Conservation (phyloP, 805 yeast species). For the Helenozyma rhizophorensis region DNA sequence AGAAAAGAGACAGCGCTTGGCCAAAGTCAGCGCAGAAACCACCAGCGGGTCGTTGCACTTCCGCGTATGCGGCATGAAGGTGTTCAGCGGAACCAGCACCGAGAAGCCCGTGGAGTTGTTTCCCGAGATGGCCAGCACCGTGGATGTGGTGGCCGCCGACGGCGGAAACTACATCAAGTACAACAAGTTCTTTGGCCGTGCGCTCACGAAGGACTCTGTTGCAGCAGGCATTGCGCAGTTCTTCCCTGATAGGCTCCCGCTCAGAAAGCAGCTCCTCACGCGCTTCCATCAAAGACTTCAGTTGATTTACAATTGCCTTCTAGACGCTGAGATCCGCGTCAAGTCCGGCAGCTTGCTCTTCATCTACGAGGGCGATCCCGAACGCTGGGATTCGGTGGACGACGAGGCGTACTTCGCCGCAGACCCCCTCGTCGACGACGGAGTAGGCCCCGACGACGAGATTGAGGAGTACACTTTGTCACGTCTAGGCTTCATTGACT, state of each 20-base stretch:
- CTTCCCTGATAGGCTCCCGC: conserved; percentile 34
- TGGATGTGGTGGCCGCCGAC: conserved; percentile 11
- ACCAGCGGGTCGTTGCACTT: conserved; percentile 77
- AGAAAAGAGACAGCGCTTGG: conserved; percentile 62
- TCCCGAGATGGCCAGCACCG: conserved; percentile 16
- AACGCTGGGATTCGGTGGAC: conserved; percentile 41
- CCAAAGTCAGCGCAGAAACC: conserved; percentile 60
- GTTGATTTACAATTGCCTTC: conserved; percentile 59
- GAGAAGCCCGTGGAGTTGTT: conserved; percentile 8
- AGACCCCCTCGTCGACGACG: conserved; percentile 28
- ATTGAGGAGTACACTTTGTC: conserved; percentile 19
- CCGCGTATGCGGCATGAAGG: conserved; percentile 86
- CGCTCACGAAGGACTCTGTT: conserved; percentile 42
- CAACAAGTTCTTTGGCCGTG: conserved; percentile 71
- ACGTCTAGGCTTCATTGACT: conserved; percentile 70
- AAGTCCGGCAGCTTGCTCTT: conserved; percentile 71
- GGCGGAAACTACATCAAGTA: conserved; percentile 45
- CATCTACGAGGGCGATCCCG: conserved; percentile 63
- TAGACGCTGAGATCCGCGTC: conserved; percentile 59
- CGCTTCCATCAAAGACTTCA: conserved; percentile 58
- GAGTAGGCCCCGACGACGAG: too few species aligned
- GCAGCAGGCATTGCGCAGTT: conserved; percentile 42
- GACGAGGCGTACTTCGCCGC: conserved; percentile 9
- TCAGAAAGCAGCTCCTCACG: conserved; percentile 26
- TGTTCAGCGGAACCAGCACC: conserved; percentile 22